Percentiles rank a stretch among this genome's conserved stretches.
Evolutionary conservation across 768 basidiomycete species (phyloP).

Genomic region (Steccherinum ochraceum): DNA sequence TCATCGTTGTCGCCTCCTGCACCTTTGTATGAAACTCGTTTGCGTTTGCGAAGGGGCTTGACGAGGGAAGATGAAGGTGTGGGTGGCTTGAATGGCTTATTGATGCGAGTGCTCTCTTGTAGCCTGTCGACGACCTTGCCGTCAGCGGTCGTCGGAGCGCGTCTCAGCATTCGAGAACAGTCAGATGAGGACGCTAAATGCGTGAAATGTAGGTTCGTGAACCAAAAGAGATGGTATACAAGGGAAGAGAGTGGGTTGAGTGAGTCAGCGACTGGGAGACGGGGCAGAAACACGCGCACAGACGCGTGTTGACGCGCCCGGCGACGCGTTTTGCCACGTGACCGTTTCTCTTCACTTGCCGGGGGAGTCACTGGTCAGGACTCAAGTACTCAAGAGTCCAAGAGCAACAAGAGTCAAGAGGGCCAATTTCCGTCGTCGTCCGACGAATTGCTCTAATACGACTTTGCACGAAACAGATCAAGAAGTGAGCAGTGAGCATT

Average conservation of each 20-base stretch:
- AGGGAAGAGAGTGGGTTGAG: not conserved
- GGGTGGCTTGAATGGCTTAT: constrained; percentile 79
- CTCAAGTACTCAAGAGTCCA: too few species aligned
- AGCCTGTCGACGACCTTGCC: constrained; percentile 63
- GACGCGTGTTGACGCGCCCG: not conserved
- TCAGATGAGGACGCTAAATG: not conserved
- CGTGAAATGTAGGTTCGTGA: too few species aligned
- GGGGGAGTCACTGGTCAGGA: too few species aligned
- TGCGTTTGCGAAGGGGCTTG: constrained; percentile 76
- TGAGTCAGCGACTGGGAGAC: not conserved
- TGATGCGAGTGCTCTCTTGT: constrained; percentile 65
- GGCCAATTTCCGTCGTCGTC: too few species aligned
- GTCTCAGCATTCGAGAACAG: constrained; percentile 70
- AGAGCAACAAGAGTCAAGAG: too few species aligned
- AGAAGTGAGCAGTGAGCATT: too few species aligned
- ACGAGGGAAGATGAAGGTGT: constrained; percentile 43
- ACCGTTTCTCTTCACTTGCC: too few species aligned
- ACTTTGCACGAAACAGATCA: too few species aligned
- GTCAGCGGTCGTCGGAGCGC: constrained; percentile 62
- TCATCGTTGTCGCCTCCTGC: constrained; percentile 44
- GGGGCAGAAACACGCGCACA: not conserved
- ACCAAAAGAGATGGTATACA: not conserved
- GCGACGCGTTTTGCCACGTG: not conserved
- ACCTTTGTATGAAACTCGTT: constrained; percentile 82
- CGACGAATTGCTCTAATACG: too few species aligned